Percentiles rank a stretch among this genome's conserved stretches.
Evolutionary conservation across 1,284 basidiomycete genomes (phyloP).

Genomic region (Trichosporon faecale): DNA sequence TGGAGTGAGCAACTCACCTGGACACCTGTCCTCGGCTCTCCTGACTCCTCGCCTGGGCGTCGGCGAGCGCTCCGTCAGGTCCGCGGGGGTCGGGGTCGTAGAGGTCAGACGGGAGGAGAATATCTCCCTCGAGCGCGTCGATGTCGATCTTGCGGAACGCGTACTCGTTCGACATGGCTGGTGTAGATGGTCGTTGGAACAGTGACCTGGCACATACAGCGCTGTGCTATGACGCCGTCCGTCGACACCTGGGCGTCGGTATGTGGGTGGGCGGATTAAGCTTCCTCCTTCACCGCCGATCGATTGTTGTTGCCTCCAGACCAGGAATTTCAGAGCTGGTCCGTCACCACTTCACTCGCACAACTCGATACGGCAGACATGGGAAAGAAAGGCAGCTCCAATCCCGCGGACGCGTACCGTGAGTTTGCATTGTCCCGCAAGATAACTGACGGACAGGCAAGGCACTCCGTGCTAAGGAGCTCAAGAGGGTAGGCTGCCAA

Average conservation of each 20-base stretch:
- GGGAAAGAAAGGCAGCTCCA: slow-evolving; percentile 57
- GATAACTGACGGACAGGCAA: slow-evolving; percentile 61
- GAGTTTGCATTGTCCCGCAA: not conserved
- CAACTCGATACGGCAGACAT: not conserved
- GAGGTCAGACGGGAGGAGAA: slow-evolving; percentile 76
- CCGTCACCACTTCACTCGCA: not conserved
- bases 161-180: slow-evolving; percentile 60
- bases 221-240: slow-evolving; percentile 18
- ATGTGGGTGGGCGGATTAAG: slow-evolving; percentile 18
- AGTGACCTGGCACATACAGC: slow-evolving; percentile 7
- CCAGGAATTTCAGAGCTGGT: not conserved
- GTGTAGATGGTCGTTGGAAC: not conserved
- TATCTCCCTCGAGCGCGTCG: slow-evolving; percentile 84
- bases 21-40: slow-evolving; percentile 71
- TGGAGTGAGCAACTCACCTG: slow-evolving; percentile 58
- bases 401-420: slow-evolving; percentile 83
- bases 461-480: slow-evolving; percentile 78
- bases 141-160: slow-evolving; percentile 89
- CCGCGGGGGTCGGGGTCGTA: slow-evolving; percentile 82
- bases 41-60: slow-evolving; percentile 70
- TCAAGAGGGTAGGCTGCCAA: slow-evolving; percentile 70
- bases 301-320: slow-evolving; percentile 3
- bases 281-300: not conserved
- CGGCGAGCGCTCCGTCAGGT: slow-evolving; percentile 67
- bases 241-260: not conserved